Percentiles rank a stretch among this genome's conserved stretches.
These are phyloP conservation scores for Thermomucor indicae-seudaticae DNA, from an alignment of 371 early-diverging fungal species.

Conservation along the genomic window DNA sequence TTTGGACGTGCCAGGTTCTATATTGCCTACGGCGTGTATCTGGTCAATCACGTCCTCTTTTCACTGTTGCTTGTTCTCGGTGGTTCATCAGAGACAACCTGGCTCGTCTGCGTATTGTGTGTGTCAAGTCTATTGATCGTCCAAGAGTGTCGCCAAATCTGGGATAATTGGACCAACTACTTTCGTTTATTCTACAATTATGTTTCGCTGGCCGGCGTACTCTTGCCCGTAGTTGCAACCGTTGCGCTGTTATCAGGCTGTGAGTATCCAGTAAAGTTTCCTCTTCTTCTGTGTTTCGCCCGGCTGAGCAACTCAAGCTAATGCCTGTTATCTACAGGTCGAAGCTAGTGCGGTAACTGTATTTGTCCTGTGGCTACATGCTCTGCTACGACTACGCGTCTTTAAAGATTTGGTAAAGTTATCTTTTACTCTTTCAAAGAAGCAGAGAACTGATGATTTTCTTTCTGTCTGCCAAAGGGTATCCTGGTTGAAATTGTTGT, in stretches of 20 bases:
- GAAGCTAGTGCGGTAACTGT: constrained; percentile 6
- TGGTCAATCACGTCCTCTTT: constrained; percentile 1
- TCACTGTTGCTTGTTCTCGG: constrained; percentile 5
- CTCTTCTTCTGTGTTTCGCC: too few species aligned
- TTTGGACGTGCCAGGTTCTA: background rate
- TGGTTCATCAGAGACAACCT: background rate
- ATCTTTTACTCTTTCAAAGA: background rate
- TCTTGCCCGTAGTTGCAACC: constrained; percentile 1
- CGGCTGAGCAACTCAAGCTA: too few species aligned
- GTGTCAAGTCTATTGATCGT: background rate
- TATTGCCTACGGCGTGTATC: background rate
- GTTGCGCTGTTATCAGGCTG: constrained; percentile 1
- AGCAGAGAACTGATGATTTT: background rate
- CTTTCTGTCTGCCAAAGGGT: background rate
- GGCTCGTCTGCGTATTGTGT: background rate
- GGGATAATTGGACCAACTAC: background rate
- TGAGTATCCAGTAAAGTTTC: constrained; percentile 4
- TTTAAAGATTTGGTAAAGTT: constrained; percentile 2
- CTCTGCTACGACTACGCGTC: constrained; percentile 3
- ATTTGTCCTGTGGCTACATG: constrained; percentile 3
- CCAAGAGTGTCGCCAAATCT: constrained; percentile 4
- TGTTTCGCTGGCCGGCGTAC: constrained; percentile 1
- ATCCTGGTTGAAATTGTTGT: constrained; percentile 7
- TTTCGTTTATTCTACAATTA: constrained; percentile 7
- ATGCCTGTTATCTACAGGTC: too few species aligned